Base-by-base conservation (phyloP, 2,329 filamentous ascomycete species). In the Exophiala viscosa region DNA sequence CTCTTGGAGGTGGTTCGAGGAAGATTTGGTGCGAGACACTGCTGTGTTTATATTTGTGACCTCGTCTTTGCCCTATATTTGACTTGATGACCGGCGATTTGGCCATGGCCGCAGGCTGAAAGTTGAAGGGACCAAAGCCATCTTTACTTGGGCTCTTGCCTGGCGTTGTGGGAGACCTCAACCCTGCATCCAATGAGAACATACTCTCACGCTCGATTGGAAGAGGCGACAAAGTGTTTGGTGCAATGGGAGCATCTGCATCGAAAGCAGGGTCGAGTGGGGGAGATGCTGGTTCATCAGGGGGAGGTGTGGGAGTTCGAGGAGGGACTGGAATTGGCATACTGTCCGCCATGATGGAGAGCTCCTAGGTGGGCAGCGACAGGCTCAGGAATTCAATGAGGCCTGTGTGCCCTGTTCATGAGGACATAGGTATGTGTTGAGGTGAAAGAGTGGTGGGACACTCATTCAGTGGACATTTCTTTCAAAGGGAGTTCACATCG, bases 41-140 rank as follows among this genome's bases (percentile, higher is more conserved):
- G 69, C 88, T 95, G 74, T 97, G 92, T 68, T 96, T 96, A 79
- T 99, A 99, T 69, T 93, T 90, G 75, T 99, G 93, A 58, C 93
- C 93, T 56, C 92, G 86, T 60, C 93, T 84, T 70, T 96, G 89
- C 59, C 91, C 91, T 59, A 96, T 83, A 63, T 90, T 92, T 86
- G 88, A 87, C 75, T 90, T 92, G 52, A 73, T 64, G 52, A 90
- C 80, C 2, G 88, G 87, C 14, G 79, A 79, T 58, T 86, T 87
- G 13, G 86, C 85, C 67, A 90, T 86, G 41, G 84, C 79, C 67
- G 88, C 85, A 1, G 92, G 88, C 72, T 95, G 84, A 71, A 97
- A 97, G 73, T 97, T 97, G 82, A 99, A 97, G 0, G 92, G 92
- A 35, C 54, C 45, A 45, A 32, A 34, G 28, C 46, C 51, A 47